These are phyloP conservation scores for Xylariaceae sp. DNA, from an alignment of 2,329 filamentous ascomycete genomes.

Conservation along the genomic window DNA sequence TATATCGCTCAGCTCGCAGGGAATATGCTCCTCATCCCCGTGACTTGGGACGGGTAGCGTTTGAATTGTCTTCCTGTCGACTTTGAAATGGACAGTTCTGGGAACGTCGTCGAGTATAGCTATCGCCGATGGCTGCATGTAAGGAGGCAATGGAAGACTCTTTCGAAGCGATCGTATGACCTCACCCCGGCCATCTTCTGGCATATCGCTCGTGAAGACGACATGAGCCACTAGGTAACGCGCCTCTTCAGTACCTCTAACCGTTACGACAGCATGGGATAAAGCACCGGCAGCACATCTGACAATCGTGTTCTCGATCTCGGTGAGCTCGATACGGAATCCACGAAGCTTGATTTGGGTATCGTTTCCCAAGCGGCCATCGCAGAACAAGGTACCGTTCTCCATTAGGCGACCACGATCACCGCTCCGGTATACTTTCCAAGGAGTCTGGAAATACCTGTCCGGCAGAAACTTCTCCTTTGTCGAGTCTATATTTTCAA, in stretches of 20 bases:
- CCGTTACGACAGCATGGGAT: slow-evolving; percentile 19
- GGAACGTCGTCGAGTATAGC: slow-evolving; percentile 42
- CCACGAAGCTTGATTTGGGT: slow-evolving; percentile 51
- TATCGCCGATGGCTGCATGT: slow-evolving; percentile 45
- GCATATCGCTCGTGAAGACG: slow-evolving; percentile 17
- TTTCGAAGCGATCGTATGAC: slow-evolving; percentile 26
- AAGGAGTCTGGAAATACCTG: slow-evolving; percentile 14
- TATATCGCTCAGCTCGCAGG: not conserved
- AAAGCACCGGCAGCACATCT: slow-evolving; percentile 16
- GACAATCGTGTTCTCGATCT: slow-evolving; percentile 43
- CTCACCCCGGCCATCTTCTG: not conserved
- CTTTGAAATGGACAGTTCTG: slow-evolving; percentile 41
- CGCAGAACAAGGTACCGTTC: slow-evolving; percentile 43
- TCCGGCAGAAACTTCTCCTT: slow-evolving; percentile 34
- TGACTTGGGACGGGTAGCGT: slow-evolving; percentile 31
- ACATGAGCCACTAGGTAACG: slow-evolving; percentile 36
- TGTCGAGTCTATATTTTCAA: slow-evolving; percentile 36
- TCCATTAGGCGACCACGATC: slow-evolving; percentile 43
- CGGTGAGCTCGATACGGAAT: slow-evolving; percentile 51
- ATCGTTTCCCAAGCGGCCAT: slow-evolving; percentile 47
- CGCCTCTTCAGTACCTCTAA: slow-evolving; percentile 5
- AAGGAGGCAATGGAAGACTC: slow-evolving; percentile 39
- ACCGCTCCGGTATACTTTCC: slow-evolving; percentile 46
- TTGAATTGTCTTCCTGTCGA: slow-evolving; percentile 42
- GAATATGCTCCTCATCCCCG: too few species aligned